Base-by-base conservation (phyloP, 2,329 filamentous ascomycete genomes). In the Gremmenia infestans region DNA sequence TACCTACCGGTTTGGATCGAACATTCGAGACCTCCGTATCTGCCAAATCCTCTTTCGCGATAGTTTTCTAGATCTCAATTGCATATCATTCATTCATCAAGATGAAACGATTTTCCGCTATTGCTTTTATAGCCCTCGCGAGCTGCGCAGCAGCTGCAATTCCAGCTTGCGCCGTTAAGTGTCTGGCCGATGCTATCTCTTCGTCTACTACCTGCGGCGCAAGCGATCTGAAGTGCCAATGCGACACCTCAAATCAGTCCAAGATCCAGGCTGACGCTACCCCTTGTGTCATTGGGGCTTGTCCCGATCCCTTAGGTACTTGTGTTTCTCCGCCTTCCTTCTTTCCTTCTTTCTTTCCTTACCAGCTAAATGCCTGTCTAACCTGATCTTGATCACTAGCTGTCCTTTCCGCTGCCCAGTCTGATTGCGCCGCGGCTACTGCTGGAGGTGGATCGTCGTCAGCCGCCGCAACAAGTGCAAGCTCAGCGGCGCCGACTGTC, bases 151-250 rank as follows among this genome's bases (percentile, higher is more conserved):
- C 53, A 7, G 57, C 59, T 47, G 25, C 50, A 4, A 63, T 66
- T 49, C 64, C 64, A 54, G 50, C 48, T 6, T 66, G 64, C 39
- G 64, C 63, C 28, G 55, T 50, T 11, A 46, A 36, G 2, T 67
- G 64, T 36, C 60, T 67, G 46, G 40, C 55, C 8, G 50, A 59
- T 39, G 62, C 63, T n/a, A 59, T 63, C 40, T 15, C 48, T 5
- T 54, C 54, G 5, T 25, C 57, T 5, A 64, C 64, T 14, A 61
- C 43, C 12, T 67, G 65, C 42, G 49, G 51, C 4, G 47, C 48
- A 5, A 52, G 45, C 11, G 63, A 66, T 52, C 19, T 61, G 9
- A 19, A 40, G 3, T 67, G 64, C 54, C 62, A 64, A 58, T 67
- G 65, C 52, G 22, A 15, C 9, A 8, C 52, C 22, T 39, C 42